These are phyloP conservation scores for Saccharomycopsis sp. DNA, from an alignment of 805 yeast genomes.

Conservation along the genomic window DNA sequence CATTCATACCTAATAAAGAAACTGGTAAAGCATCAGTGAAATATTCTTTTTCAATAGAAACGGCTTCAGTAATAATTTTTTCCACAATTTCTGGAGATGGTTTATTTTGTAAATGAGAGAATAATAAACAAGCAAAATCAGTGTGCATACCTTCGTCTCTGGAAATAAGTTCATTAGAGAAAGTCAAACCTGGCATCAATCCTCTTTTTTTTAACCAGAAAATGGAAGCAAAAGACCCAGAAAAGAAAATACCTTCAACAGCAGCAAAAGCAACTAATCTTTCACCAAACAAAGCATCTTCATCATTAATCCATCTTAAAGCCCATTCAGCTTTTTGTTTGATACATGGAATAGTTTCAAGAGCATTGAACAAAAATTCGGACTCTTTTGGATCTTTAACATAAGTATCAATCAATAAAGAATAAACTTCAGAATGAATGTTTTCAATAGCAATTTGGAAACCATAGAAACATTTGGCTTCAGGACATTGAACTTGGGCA, in stretches of 20 bases:
- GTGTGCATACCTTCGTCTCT: conserved; percentile 99
- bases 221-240: conserved; percentile 96
- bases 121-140: conserved; percentile 93
- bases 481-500: conserved; percentile 94
- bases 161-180: conserved; percentile 93
- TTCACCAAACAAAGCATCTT: conserved; percentile 84
- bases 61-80: conserved; percentile 90
- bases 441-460: conserved; percentile 99
- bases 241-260: conserved; percentile 96
- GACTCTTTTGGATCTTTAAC: conserved; percentile 94
- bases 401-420: conserved; percentile 87
- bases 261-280: conserved; percentile 98
- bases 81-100: conserved; percentile 73
- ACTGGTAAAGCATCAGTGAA: conserved; percentile 93
- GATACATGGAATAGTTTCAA: conserved; percentile 92
- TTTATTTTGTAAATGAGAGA: conserved; percentile 85
- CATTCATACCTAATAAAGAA: conserved; percentile 89
- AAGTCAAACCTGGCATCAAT: conserved; percentile 96
- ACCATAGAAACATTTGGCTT: conserved; percentile 97
- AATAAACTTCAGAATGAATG: conserved; percentile 86
- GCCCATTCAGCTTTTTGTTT: conserved; percentile 99
- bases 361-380: conserved; percentile 85
- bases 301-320: conserved; percentile 88
- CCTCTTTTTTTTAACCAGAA: conserved; percentile 99
- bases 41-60: conserved; percentile 85